These are phyloP conservation scores for Metschnikowia lunata DNA, from an alignment of 805 yeast species.

Conservation along the genomic window DNA sequence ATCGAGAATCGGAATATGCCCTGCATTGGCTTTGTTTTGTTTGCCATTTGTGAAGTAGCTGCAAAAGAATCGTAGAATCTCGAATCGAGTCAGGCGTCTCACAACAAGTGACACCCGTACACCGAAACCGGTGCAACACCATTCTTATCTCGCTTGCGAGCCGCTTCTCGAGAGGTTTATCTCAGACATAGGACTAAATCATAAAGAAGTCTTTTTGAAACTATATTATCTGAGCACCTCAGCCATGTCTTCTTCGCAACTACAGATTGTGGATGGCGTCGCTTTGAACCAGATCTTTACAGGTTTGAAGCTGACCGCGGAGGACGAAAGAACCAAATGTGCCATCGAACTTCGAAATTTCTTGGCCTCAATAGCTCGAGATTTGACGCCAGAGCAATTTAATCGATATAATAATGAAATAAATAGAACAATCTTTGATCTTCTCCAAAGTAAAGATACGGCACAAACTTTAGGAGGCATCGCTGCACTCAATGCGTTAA, in stretches of 20 bases:
- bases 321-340: conserved; percentile 46
- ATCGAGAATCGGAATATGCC: no score
- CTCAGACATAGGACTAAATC: no score
- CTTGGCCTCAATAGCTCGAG: conserved; percentile 70
- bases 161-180: no score
- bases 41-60: no score
- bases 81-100: no score
- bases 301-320: conserved; percentile 44
- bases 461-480: conserved; percentile 83
- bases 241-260: conserved; percentile 15
- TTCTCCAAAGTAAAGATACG: conserved; percentile 70
- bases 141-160: no score
- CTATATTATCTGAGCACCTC: no score
- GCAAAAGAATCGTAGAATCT: no score
- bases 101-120: conserved; percentile 11
- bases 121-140: background rate
- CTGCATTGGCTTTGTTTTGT: no score
- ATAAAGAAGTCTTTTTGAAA: no score
- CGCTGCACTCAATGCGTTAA: conserved; percentile 81
- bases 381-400: conserved; percentile 75
- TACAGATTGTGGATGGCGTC: conserved; percentile 37
- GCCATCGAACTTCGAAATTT: conserved; percentile 70
- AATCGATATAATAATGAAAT: conserved; percentile 78
- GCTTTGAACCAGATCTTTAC: conserved; percentile 50
- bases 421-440: conserved; percentile 80